A percentile compares a stretch with the other conserved stretches of the same genome.
Conservation (phyloP, 2,329 filamentous ascomycete genomes). For the Sordariomycetes sp. region DNA sequence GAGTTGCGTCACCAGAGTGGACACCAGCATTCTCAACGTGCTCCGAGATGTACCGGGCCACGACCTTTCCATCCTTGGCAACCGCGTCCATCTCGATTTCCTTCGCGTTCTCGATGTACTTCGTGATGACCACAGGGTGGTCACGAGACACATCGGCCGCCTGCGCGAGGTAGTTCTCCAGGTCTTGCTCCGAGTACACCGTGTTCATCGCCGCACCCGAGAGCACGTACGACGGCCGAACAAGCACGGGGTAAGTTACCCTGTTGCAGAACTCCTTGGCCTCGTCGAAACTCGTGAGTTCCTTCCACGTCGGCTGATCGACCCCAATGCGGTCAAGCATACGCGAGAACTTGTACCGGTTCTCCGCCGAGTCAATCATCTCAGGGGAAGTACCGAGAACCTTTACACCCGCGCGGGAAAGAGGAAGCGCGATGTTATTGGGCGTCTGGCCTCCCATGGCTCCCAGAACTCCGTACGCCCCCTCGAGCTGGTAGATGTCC, state of each 20-base stretch:
- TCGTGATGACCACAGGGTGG: conserved; percentile 95
- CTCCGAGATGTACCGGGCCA: conserved; percentile 96
- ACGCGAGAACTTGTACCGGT: conserved; percentile 96
- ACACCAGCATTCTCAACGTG: conserved; percentile 98
- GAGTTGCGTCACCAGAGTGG: conserved; percentile 92
- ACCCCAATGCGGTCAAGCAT: conserved; percentile 93
- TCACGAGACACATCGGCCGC: conserved; percentile 89
- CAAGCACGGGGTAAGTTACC: conserved; percentile 87
- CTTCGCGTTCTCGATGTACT: conserved; percentile 99
- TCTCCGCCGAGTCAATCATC: conserved; percentile 97
- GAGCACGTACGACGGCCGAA: conserved; percentile 91
- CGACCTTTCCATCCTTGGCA: conserved; percentile 76
- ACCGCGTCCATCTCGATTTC: conserved; percentile 99
- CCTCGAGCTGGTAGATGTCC: conserved; percentile 87
- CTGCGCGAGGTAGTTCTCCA: conserved; percentile 80
- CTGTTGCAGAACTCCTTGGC: conserved; percentile 77
- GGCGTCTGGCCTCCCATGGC: conserved; percentile 97
- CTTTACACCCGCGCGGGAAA: conserved; percentile 83
- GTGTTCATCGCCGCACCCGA: conserved; percentile 99
- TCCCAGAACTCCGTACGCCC: conserved; percentile 73
- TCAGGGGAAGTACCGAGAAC: conserved; percentile 92
- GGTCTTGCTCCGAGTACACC: conserved; percentile 89
- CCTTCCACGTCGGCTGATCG: conserved; percentile 97
- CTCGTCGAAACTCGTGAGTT: conserved; percentile 88
- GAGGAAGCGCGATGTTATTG: conserved; percentile 90